Evolutionary conservation across 1,284 basidiomycete genomes (phyloP).

Genomic region (Cryptococcus sp.): DNA sequence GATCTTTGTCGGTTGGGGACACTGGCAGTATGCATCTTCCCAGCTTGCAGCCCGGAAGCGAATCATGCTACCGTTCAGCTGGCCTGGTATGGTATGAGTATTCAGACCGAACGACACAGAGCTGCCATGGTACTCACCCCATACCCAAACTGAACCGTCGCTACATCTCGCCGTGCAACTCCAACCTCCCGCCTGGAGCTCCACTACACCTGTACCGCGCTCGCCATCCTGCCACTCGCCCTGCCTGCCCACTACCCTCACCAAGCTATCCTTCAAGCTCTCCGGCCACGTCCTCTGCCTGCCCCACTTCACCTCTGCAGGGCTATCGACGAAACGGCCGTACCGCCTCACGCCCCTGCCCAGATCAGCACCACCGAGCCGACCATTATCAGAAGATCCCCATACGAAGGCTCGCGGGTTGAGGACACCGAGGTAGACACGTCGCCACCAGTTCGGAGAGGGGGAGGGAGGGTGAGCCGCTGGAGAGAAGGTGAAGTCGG

Average conservation of each 20-base stretch:
- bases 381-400: slow-evolving; percentile 60
- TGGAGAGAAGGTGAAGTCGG: slow-evolving; percentile 75
- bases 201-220: slow-evolving; percentile 57
- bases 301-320: slow-evolving; percentile 54
- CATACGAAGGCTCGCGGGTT: slow-evolving; percentile 67
- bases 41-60: slow-evolving; percentile 22
- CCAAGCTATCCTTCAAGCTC: slow-evolving; percentile 12
- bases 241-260: not conserved
- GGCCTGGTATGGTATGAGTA: slow-evolving; percentile 53
- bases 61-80: slow-evolving; percentile 56
- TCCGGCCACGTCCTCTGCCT: slow-evolving; percentile 10
- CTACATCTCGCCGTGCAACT: slow-evolving; percentile 56
- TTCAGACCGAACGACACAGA: not conserved
- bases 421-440: slow-evolving; percentile 68
- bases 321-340: slow-evolving; percentile 56
- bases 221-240: not conserved
- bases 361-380: slow-evolving; percentile 34
- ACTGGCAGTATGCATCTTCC: slow-evolving; percentile 24
- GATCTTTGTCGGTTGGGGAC: slow-evolving; percentile 33
- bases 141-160: slow-evolving; percentile 69
- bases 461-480: slow-evolving; percentile 20
- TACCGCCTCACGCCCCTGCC: slow-evolving; percentile 37
- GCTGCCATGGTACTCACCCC: slow-evolving; percentile 57
- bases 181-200: slow-evolving; percentile 75
- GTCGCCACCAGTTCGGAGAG: slow-evolving; percentile 61